These are phyloP conservation scores for Vanrija humicola DNA, from an alignment of 1,284 basidiomycete species.

Conservation along the genomic window DNA sequence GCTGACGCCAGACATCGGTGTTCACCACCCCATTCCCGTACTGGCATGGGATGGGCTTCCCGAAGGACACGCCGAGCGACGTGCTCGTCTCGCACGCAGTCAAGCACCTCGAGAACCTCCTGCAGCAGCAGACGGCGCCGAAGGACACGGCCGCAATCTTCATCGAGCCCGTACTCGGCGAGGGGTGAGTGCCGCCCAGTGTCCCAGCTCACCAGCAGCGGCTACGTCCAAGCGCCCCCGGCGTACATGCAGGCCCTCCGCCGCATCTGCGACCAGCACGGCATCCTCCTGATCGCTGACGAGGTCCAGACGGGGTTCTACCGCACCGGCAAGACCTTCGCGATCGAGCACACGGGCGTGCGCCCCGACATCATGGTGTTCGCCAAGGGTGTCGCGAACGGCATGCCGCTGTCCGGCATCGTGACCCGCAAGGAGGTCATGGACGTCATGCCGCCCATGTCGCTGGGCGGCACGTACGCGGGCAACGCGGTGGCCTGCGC, in stretches of 20 bases:
- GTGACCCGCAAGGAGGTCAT: conserved; percentile 75
- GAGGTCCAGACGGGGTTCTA: conserved; percentile 63
- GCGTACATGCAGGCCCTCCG: conserved; percentile 74
- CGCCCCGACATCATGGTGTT: conserved; percentile 77
- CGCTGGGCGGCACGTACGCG: conserved; percentile 50
- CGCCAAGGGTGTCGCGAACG: conserved; percentile 62
- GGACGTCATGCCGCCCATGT: conserved; percentile 41
- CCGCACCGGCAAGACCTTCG: conserved; percentile 66
- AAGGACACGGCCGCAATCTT: conserved; percentile 85
- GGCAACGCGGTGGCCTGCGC: conserved; percentile 83
- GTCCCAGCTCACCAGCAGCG: conserved; percentile 41
- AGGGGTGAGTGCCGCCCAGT: conserved; percentile 53
- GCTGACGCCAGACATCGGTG: conserved; percentile 61
- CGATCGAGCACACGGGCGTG: conserved; percentile 63
- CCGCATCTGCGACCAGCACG: conserved; percentile 75
- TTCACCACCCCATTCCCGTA: conserved; percentile 80
- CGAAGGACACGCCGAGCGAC: conserved; percentile 59
- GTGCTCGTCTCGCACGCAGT: conserved; percentile 65
- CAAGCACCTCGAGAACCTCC: conserved; percentile 74
- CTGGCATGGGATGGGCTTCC: conserved; percentile 77
- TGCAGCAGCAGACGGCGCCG: conserved; percentile 78
- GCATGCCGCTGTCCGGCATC: conserved; percentile 83
- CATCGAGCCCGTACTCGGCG: conserved; percentile 84
- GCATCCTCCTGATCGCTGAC: conserved; percentile 67
- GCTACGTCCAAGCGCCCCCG: conserved; percentile 80